phyloP scores from a whole-genome alignment of 2,329 filamentous ascomycete species.

The Colletotrichum melonis region DNA sequence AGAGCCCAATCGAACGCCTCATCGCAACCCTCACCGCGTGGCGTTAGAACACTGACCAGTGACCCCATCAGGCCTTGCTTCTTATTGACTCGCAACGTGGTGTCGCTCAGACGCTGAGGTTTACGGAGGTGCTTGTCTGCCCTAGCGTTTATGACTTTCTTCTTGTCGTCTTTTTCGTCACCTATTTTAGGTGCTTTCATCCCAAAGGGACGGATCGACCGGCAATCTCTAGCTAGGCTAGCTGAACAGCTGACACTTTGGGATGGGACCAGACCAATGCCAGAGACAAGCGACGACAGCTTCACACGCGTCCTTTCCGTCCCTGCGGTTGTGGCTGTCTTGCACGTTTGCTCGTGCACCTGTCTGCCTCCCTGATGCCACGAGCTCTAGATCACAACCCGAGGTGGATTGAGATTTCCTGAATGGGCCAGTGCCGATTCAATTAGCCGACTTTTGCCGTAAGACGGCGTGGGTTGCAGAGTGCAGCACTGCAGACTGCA shows the following conservation, averaged over 20 bases:
- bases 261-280: background rate
- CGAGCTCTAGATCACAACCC: background rate
- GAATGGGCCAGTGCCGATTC: background rate
- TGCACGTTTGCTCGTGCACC: background rate
- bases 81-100: background rate
- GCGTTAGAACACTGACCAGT: background rate
- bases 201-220: background rate
- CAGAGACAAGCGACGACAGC: background rate
- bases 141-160: background rate
- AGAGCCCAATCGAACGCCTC: background rate
- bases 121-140: background rate
- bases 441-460: background rate
- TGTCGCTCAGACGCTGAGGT: background rate
- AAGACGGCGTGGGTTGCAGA: background rate
- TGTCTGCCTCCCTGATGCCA: background rate
- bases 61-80: background rate
- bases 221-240: background rate
- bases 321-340: background rate
- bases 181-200: background rate
- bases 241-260: background rate
- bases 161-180: background rate
- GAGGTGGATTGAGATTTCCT: background rate
- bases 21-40: background rate
- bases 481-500: background rate
- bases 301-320: background rate